Evolutionary conservation across 2,329 filamentous ascomycete species (phyloP), one percentile per base, ranked within the genome.

Genomic region (Cladosporium oxysporum): DNA sequence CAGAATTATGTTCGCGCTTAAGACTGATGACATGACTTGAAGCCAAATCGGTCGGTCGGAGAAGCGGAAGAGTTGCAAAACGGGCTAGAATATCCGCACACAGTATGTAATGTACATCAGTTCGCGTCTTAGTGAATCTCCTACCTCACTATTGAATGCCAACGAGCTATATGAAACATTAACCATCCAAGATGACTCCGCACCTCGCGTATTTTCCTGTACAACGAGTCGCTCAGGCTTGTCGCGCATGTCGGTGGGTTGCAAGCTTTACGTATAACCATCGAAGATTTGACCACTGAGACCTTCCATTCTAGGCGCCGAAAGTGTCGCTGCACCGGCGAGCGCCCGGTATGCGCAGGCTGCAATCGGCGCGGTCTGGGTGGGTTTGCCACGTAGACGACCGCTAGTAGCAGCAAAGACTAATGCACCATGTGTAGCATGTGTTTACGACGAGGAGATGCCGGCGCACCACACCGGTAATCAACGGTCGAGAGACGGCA

Each of bases 161-260:
- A 31, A 31, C 29, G 29, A 31, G 8, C 5, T 31, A 31, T 10
- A 31, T 31, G 29, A 10, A 31, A 31, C 29, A 31, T 31, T 31
- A 2, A 31, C 29, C 29, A 31, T 6, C 8, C 29, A 31, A 10
- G 29, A 31, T 31, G 29, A 31, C 6, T 31, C 29, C 29, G 29
- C 29, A 31, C 16, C 26, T 26, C 26, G 50, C 50, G 23, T 55
- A 55, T 55, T 55, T 55, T n/a, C 50, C 50, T 3, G 50, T 55
- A 18, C 50, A 55, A 23, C 50, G 50, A 26, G 50, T 55, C 26
- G 50, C 50, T 26, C 50, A 55, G 50, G 50, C 50, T n/a, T 55
- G 50, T 55, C 50, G 26, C 29, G 50, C 26, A 12, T 55, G 50
- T 55, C 50, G 50, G 50, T 55, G 23, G 26, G 50, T 55, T 23